Conservation (phyloP, 495 filamentous ascomycete genomes). For the Cercophora samala region DNA sequence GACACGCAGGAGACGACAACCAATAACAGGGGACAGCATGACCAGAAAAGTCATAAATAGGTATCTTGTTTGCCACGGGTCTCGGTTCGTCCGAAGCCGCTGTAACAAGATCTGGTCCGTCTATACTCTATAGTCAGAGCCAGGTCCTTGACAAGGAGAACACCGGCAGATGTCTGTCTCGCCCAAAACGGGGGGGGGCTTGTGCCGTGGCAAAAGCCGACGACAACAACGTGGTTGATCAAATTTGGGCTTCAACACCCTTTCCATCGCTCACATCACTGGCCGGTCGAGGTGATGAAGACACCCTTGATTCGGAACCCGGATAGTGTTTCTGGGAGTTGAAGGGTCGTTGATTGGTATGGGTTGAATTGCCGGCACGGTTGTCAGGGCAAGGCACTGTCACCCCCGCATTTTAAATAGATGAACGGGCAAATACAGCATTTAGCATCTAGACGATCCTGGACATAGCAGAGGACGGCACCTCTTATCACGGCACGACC, state of each 20-base stretch:
- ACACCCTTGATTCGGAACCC: not conserved
- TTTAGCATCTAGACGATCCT: slow-evolving; percentile 6
- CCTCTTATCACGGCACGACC: not conserved
- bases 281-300: not conserved
- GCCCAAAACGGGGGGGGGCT: not conserved
- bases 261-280: not conserved
- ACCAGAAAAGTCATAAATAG: not conserved
- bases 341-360: slow-evolving; percentile 1
- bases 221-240: not conserved
- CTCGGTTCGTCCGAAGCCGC: not conserved
- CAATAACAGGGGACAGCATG: not conserved
- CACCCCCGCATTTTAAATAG: slow-evolving; percentile 20
- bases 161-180: slow-evolving; percentile 5
- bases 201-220: slow-evolving; percentile 12
- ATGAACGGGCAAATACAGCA: slow-evolving; percentile 11
- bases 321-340: not conserved
- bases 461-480: not conserved
- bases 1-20: not conserved
- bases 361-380: slow-evolving; percentile 3
- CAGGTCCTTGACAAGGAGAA: not conserved
- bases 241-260: not conserved
- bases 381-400: not conserved
- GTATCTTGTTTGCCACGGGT: not conserved
- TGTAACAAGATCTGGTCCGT: not conserved
- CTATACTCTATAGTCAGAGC: too few species aligned